Conservation (phyloP, 345 rosid species). For the Corymbia maculata region DNA sequence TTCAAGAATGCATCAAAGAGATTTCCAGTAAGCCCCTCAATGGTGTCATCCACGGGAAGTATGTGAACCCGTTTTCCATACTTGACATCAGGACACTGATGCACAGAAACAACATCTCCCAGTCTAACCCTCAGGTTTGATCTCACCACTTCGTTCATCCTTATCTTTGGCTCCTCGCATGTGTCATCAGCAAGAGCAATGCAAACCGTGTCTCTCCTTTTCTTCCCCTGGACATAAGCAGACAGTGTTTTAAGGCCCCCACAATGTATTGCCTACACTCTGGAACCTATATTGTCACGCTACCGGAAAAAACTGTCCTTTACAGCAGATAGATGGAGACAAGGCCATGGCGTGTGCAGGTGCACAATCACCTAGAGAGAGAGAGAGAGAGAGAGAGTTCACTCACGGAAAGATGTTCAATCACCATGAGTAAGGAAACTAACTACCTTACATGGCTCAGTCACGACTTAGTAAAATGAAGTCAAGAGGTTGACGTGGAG, state of each 20-base stretch:
- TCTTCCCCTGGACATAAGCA: slow-evolving; percentile 51
- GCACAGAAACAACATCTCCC: slow-evolving; percentile 82
- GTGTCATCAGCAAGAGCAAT: slow-evolving; percentile 75
- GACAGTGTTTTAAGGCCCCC: not conserved
- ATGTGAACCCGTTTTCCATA: slow-evolving; percentile 87
- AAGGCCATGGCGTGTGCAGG: not conserved
- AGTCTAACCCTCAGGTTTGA: slow-evolving; percentile 82
- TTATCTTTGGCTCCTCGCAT: slow-evolving; percentile 74
- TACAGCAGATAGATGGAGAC: not conserved
- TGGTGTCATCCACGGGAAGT: slow-evolving; percentile 76
- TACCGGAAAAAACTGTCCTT: not conserved
- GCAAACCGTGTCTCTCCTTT: slow-evolving; percentile 71
- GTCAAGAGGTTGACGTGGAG: not conserved
- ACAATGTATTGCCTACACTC: not conserved
- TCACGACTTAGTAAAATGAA: not conserved
- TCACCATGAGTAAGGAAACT: not conserved
- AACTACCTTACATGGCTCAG: not conserved
- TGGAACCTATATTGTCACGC: not conserved
- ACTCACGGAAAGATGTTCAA: not conserved
- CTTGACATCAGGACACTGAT: slow-evolving; percentile 83
- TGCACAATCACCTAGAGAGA: not conserved
- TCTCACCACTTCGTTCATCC: slow-evolving; percentile 84
- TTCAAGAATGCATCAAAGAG: slow-evolving; percentile 84
- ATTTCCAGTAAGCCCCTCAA: slow-evolving; percentile 81
- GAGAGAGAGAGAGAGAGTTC: not conserved